phyloP scores from a whole-genome alignment of 306 rosid genomes.

The Fragaria vesca region DNA sequence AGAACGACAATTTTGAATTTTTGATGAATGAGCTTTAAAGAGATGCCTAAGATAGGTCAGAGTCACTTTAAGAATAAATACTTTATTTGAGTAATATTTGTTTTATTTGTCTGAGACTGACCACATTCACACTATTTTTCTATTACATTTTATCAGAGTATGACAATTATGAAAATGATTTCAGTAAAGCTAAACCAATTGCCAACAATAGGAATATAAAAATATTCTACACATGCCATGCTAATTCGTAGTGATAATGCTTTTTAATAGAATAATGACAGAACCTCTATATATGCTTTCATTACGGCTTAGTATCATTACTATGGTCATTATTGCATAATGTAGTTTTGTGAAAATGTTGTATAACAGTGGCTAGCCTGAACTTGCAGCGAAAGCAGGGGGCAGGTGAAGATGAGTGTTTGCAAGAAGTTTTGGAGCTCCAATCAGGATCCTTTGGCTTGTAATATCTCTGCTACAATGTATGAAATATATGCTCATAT shows the following conservation, averaged over 20 bases:
- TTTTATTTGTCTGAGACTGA: not conserved
- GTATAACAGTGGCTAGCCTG: not conserved
- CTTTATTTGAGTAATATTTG: not conserved
- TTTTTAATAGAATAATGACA: not conserved
- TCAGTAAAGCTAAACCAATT: not conserved
- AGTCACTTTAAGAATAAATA: not conserved
- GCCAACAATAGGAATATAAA: too few relatives aligned
- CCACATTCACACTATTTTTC: not conserved
- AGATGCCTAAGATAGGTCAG: not conserved
- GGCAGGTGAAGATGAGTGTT: not conserved
- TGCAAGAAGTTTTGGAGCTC: conserved; percentile 7
- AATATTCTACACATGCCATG: not conserved
- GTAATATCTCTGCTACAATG: not conserved
- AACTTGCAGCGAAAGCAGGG: conserved; percentile 8
- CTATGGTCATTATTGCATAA: not conserved
- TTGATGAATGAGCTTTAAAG: not conserved
- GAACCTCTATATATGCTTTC: not conserved
- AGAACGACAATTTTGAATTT: not conserved
- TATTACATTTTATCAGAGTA: not conserved
- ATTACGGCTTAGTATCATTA: not conserved
- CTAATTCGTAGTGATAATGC: not conserved
- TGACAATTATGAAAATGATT: not conserved
- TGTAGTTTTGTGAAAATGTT: not conserved
- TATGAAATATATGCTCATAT: not conserved
- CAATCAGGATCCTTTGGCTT: conserved; percentile 12